A percentile compares a stretch with the other conserved stretches of the same genome.
These are phyloP conservation scores for Leccinum boreale DNA, from an alignment of 768 basidiomycete species.

Conservation along the genomic window DNA sequence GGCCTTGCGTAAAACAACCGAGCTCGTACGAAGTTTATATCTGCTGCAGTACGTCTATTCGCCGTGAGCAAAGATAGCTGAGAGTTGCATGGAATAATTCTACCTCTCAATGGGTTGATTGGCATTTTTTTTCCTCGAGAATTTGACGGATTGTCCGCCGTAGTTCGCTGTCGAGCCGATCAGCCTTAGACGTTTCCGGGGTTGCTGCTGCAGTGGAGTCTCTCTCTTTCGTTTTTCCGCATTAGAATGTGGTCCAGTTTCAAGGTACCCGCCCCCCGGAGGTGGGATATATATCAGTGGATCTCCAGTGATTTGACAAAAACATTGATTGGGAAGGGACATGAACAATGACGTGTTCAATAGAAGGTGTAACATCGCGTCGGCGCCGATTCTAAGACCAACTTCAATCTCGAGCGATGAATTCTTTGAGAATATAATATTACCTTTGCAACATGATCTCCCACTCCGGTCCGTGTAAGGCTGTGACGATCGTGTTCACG, in stretches of 20 bases:
- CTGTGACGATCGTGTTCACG: conserved; percentile 73
- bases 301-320: conserved; percentile 78
- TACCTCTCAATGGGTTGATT: conserved; percentile 23
- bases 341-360: conserved; percentile 72
- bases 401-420: background rate
- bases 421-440: background rate
- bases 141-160: conserved; percentile 4
- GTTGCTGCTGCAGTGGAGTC: conserved; percentile 8
- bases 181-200: conserved; percentile 29
- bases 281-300: conserved; percentile 51
- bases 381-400: conserved; percentile 64
- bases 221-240: conserved; percentile 25
- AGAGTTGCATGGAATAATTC: background rate
- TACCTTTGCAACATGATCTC: conserved; percentile 59
- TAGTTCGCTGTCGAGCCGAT: background rate
- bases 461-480: conserved; percentile 67
- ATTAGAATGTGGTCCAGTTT: background rate
- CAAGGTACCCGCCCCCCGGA: conserved; percentile 8
- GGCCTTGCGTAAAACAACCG: conserved; percentile 71
- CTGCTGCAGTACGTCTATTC: conserved; percentile 43
- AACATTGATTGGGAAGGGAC: conserved; percentile 77
- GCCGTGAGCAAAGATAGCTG: background rate
- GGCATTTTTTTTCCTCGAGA: background rate
- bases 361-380: conserved; percentile 75
- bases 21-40: conserved; percentile 50